A percentile compares a stretch with the other conserved stretches of the same genome.
phyloP scores from a whole-genome alignment of 2,329 filamentous ascomycete species.

The Beauveria australis region DNA sequence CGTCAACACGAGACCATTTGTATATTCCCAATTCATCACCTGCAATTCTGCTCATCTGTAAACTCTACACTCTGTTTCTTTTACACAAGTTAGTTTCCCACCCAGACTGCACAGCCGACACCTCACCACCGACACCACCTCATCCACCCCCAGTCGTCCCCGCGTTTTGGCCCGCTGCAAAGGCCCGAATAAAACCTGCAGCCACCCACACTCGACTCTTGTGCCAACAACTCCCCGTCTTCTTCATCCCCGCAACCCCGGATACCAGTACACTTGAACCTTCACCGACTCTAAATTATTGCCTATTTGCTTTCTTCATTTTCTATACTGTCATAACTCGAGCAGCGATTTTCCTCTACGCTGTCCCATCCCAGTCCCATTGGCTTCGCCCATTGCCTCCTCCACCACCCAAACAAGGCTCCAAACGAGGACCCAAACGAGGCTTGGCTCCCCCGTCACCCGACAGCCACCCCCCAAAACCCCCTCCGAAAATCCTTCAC shows the following conservation, averaged over 20 bases:
- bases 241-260: slow-evolving; percentile 4
- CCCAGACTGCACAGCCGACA: too few relatives aligned
- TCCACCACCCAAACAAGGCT: neutral
- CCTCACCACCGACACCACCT: neutral
- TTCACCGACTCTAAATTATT: neutral
- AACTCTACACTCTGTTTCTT: too few relatives aligned
- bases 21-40: too few relatives aligned
- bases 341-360: neutral
- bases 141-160: neutral
- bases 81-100: too few relatives aligned
- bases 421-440: neutral
- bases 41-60: too few relatives aligned
- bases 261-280: neutral
- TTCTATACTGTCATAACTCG: neutral
- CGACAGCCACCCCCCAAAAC: neutral
- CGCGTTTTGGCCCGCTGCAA: slow-evolving; percentile 9
- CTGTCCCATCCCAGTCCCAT: neutral
- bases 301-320: neutral
- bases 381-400: neutral
- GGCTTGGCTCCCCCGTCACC: neutral
- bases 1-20: too few relatives aligned
- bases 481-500: slow-evolving; percentile 2
- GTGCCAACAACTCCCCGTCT: neutral
- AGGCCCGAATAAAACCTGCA: slow-evolving; percentile 11
- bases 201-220: neutral